Base-by-base conservation (phyloP, 805 yeast genomes). In the Kluyveromyces wickerhamii region DNA sequence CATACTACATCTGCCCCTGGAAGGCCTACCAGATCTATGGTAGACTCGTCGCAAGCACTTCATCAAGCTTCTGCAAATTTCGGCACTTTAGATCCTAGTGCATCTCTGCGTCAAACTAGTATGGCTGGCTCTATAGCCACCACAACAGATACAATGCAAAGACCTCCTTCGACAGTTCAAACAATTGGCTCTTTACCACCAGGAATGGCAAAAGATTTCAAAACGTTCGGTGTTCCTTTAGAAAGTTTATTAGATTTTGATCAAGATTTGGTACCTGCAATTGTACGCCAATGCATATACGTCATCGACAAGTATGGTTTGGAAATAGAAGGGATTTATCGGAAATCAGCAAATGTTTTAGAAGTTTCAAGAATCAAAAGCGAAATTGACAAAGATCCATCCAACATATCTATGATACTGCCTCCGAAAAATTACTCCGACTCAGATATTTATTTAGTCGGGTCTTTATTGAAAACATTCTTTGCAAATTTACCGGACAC, bases 191-290 rank as follows among this genome's bases (percentile, higher is more conserved):
- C 49, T 3, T 45, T 59, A 38, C 67, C 67, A 5, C 65, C 67
- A 1, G 67, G 67, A 3, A 54, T 48, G 8, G 50, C 45, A 29
- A 53, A 46, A 21, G 54, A 57, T 42, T 54, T 69, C 37, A 66
- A 69, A 22, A 77, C 94, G 0, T 92, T 85, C 60, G 96, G 96
- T 0, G 76, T 79, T 0, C 79, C 94, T 1, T 67, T 92, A n/a
- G 94, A 81, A 39, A 74, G 68, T 7, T 62, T 85, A 28, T 75
- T 87, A 13, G 80, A 78, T 41, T 77, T 71, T 45, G 96, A 94
- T 42, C 89, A 87, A 36, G 95, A 85, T 44, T 79, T 84, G 57
- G 96, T 92, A 4, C 99, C 99, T 1, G 70, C 81, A 12, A 73
- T 92, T 32, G 98, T 92, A 8, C 78, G 79, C 43, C 84, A 79